These are phyloP conservation scores for Geranium incanum DNA, from an alignment of 441 rosid species.

Conservation along the genomic window DNA sequence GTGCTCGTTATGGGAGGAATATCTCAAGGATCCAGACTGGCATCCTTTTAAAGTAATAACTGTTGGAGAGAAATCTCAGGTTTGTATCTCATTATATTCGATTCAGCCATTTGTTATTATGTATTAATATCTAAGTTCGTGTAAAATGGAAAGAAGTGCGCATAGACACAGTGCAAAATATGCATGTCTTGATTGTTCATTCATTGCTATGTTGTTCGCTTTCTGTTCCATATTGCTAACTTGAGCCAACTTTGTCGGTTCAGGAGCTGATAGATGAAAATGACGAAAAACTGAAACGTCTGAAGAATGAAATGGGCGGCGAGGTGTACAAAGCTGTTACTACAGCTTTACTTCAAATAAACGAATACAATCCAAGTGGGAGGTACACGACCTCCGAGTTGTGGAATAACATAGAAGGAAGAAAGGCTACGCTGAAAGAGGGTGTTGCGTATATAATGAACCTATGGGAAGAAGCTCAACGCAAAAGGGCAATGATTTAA, in stretches of 20 bases:
- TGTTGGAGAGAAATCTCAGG: constrained; percentile 38
- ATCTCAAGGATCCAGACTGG: constrained; percentile 92
- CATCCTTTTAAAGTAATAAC: constrained; percentile 67
- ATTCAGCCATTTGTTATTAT: not conserved
- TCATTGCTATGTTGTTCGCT: not conserved
- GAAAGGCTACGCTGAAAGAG: constrained; percentile 56
- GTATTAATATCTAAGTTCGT: not conserved
- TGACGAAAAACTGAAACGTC: constrained; percentile 53
- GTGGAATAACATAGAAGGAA: constrained; percentile 64
- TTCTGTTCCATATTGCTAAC: not conserved
- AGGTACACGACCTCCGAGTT: constrained; percentile 67
- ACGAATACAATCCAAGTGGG: constrained; percentile 87
- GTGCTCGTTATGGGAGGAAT: constrained; percentile 87
- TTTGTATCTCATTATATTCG: constrained; percentile 18
- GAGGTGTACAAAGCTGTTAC: constrained; percentile 52
- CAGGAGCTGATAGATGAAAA: constrained; percentile 61
- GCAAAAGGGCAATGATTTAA: constrained; percentile 27
- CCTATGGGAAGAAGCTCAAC: constrained; percentile 40
- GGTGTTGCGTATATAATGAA: constrained; percentile 47
- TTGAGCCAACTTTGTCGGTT: constrained; percentile 19
- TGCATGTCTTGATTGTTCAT: not conserved
- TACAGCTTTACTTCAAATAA: constrained; percentile 58
- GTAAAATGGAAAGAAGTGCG: not conserved
- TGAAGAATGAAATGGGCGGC: constrained; percentile 53
- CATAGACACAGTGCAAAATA: not conserved